A percentile compares a stretch with the other conserved stretches of the same genome.
These are phyloP conservation scores for Cryphonectria carpinicola DNA, from an alignment of 2,329 filamentous ascomycete genomes.

Conservation along the genomic window DNA sequence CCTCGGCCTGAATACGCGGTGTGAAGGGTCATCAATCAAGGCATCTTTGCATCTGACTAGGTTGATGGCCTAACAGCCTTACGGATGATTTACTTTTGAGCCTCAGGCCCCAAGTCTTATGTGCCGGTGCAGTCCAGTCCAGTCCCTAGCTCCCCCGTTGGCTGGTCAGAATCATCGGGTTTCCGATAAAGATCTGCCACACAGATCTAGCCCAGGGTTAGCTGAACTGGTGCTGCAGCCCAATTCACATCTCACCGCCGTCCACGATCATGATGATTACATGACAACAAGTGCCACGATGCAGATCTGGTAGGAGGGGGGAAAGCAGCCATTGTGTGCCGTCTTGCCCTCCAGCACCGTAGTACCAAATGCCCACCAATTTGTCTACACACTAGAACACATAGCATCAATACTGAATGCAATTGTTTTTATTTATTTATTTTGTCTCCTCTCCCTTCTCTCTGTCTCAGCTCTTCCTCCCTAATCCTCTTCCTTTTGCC, in stretches of 20 bases:
- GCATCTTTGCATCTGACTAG: constrained; percentile 25
- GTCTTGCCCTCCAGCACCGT: background rate
- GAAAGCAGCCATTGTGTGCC: background rate
- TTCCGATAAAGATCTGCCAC: too few relatives aligned
- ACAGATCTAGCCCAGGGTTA: too few relatives aligned
- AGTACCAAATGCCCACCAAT: background rate
- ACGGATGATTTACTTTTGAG: constrained; percentile 10
- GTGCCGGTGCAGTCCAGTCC: too few relatives aligned
- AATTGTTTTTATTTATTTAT: too few relatives aligned
- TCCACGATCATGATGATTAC: too few relatives aligned
- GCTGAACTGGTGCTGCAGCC: background rate
- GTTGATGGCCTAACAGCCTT: constrained; percentile 27
- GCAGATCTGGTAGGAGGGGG: too few relatives aligned
- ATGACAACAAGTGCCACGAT: too few relatives aligned
- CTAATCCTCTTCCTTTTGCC: too few relatives aligned
- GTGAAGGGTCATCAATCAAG: constrained; percentile 13
- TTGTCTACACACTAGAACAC: background rate
- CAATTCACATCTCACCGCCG: background rate
- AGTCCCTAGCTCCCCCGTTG: background rate
- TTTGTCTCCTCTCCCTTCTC: too few relatives aligned
- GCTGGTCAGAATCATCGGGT: too few relatives aligned
- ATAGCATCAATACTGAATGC: background rate
- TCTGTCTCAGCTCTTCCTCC: too few relatives aligned
- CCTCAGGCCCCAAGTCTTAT: constrained; percentile 3
- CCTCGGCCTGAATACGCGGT: background rate